A percentile compares a stretch with the other conserved stretches of the same genome.
Evolutionary conservation across 2,329 filamentous ascomycete genomes (phyloP).

Genomic region (Epichloe hybrida): DNA sequence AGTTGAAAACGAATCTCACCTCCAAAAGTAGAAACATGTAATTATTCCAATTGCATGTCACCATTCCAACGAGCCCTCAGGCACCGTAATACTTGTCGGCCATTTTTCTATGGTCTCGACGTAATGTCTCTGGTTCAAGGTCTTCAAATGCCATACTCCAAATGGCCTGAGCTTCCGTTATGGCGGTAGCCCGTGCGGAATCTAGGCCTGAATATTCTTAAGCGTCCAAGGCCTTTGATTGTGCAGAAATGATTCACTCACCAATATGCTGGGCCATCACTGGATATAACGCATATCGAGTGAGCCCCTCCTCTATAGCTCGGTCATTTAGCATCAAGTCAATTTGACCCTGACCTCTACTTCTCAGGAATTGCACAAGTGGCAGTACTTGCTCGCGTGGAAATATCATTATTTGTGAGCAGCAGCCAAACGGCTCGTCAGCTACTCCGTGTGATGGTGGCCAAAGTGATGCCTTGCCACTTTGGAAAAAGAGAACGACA

Average conservation of each 20-base stretch:
- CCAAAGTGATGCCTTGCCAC: background rate
- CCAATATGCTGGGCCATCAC: background rate
- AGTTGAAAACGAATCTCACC: too few relatives aligned
- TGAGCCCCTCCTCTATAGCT: background rate
- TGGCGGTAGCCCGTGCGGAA: background rate
- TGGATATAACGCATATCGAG: background rate
- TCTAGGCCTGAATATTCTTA: background rate
- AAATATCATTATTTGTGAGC: background rate
- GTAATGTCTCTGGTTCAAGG: background rate
- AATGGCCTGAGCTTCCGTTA: background rate
- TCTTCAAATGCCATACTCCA: constrained; percentile 1
- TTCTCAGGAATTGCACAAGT: background rate
- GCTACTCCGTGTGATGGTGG: background rate
- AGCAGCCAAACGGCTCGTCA: constrained; percentile 1
- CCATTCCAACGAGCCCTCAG: background rate
- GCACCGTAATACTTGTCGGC: background rate
- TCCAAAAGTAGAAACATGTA: too few relatives aligned
- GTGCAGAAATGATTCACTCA: background rate
- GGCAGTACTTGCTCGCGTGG: background rate
- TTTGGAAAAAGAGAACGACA: background rate
- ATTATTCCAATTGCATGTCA: too few relatives aligned
- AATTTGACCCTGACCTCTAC: background rate
- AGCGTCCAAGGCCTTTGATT: background rate
- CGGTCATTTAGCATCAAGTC: background rate
- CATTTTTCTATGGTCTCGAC: background rate